phyloP scores from a whole-genome alignment of 169 alveolate genomes.

The Cryptosporidium ubiquitum region DNA sequence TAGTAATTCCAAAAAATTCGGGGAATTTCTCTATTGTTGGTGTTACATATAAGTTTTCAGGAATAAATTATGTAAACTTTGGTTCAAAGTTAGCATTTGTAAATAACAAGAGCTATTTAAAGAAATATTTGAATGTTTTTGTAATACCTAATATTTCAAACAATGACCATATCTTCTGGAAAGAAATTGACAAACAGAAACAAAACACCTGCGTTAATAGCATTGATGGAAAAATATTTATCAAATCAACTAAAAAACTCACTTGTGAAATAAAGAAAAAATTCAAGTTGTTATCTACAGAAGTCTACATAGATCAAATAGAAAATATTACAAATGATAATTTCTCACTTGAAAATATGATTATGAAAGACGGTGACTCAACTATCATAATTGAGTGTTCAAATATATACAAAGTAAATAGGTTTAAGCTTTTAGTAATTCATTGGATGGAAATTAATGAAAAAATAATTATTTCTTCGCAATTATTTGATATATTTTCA shows the following conservation, averaged over 20 bases:
- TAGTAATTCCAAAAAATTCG: slow-evolving; percentile 34
- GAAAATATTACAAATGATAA: neutral
- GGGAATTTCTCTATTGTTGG: slow-evolving; percentile 44
- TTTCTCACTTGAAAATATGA: neutral
- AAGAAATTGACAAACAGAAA: neutral
- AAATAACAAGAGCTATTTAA: slow-evolving; percentile 6
- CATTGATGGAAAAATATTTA: slow-evolving; percentile 21
- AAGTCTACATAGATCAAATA: slow-evolving; percentile 2
- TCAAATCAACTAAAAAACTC: slow-evolving; percentile 3
- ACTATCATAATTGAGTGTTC: neutral
- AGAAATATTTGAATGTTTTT: slow-evolving; percentile 23
- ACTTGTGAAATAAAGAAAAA: neutral
- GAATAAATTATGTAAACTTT: slow-evolving; percentile 27
- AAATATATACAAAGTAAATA: neutral
- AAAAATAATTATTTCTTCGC: slow-evolving; percentile 1
- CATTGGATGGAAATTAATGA: neutral
- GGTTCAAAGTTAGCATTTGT: slow-evolving; percentile 10
- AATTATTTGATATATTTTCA: neutral
- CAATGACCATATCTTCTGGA: neutral
- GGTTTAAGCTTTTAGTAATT: neutral
- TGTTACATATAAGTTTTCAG: slow-evolving; percentile 61
- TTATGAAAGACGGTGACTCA: neutral
- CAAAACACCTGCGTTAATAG: neutral
- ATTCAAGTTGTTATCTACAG: slow-evolving; percentile 4
- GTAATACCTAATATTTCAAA: slow-evolving; percentile 14